Conservation (phyloP, 73 alveolate species). For the Tetrahymena elliotti region DNA sequence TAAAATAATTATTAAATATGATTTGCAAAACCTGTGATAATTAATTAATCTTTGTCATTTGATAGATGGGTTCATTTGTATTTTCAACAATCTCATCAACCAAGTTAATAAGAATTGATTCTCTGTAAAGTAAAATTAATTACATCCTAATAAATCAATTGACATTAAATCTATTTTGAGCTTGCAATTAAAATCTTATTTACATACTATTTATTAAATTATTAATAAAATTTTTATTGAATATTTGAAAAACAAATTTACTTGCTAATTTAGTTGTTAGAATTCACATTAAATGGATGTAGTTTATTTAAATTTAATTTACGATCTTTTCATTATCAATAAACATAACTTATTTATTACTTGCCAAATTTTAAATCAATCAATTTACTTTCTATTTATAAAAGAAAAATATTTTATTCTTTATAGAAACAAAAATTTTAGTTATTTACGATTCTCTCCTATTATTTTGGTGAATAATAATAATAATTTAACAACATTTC, state of each 20-base stretch:
- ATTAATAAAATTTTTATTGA: too few relatives aligned
- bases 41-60: neutral
- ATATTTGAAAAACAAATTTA: too few relatives aligned
- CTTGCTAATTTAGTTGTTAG: neutral
- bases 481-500: too few relatives aligned
- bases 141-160: neutral
- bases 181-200: neutral
- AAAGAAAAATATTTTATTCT: too few relatives aligned
- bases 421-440: too few relatives aligned
- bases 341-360: too few relatives aligned
- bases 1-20: too few relatives aligned
- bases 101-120: too few relatives aligned
- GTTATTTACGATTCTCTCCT: neutral
- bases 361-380: neutral
- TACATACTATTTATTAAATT: neutral
- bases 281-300: too few relatives aligned
- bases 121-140: neutral
- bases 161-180: too few relatives aligned
- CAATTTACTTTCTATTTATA: neutral
- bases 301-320: neutral
- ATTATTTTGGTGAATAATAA: neutral
- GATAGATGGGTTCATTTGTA: too few relatives aligned
- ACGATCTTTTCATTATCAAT: neutral
- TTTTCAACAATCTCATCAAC: neutral
- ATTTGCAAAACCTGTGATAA: neutral